A percentile compares a stretch with the other conserved stretches of the same genome.
Evolutionary conservation across 192 early-diverging fungal genomes (phyloP).

Genomic region (Mortierella antarctica): DNA sequence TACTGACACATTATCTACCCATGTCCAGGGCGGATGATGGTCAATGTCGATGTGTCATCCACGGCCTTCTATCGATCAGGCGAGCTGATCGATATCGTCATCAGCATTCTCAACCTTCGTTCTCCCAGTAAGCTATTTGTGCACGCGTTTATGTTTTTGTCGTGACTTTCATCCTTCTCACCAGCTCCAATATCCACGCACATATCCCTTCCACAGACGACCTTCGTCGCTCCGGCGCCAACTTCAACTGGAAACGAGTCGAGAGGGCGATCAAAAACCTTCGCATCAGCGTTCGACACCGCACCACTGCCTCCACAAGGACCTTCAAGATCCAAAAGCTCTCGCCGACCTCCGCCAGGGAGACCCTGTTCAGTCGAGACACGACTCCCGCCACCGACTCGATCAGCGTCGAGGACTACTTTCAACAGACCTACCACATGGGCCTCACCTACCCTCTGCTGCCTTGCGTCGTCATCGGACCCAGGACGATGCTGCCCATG

Average conservation of each 20-base stretch:
- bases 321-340: slow-evolving; percentile 78
- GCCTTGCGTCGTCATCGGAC: slow-evolving; percentile 80
- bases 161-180: not conserved
- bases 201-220: slow-evolving; percentile 28
- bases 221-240: slow-evolving; percentile 51
- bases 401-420: slow-evolving; percentile 79
- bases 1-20: not conserved
- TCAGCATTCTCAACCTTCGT: slow-evolving; percentile 71
- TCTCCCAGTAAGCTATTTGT: slow-evolving; percentile 33
- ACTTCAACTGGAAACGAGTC: slow-evolving; percentile 49
- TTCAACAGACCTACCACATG: slow-evolving; percentile 76
- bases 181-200: too few relatives aligned
- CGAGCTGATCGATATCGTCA: slow-evolving; percentile 73
- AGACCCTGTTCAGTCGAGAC: slow-evolving; percentile 70
- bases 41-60: slow-evolving; percentile 76
- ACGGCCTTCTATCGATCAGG: slow-evolving; percentile 75
- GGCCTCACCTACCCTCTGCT: slow-evolving; percentile 79
- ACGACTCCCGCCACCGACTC: slow-evolving; percentile 15
- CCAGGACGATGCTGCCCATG: slow-evolving; percentile 79
- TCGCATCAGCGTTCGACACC: slow-evolving; percentile 64
- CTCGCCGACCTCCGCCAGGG: slow-evolving; percentile 70
- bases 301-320: slow-evolving; percentile 58
- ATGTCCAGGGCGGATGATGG: slow-evolving; percentile 69
- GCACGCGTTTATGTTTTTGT: not conserved
- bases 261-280: slow-evolving; percentile 65